Percentiles rank a stretch among this genome's conserved stretches.
Evolutionary conservation across 2,329 filamentous ascomycete genomes (phyloP).

Genomic region (Aspergillus sp.): DNA sequence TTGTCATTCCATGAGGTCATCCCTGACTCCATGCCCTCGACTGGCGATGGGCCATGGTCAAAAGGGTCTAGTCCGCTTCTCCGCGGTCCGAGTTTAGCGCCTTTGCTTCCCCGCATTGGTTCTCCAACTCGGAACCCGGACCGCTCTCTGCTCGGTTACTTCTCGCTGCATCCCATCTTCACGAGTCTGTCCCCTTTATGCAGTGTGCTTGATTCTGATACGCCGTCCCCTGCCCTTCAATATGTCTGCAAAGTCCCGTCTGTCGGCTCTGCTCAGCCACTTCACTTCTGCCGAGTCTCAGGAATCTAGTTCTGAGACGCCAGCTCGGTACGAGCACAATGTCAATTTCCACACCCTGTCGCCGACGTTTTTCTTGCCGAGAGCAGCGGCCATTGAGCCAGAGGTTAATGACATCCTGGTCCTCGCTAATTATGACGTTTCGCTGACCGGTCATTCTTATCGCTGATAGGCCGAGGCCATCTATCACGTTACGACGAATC

Average conservation of each 20-base stretch:
- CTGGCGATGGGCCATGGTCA: too few relatives aligned
- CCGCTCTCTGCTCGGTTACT: not conserved
- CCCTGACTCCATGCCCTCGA: too few relatives aligned
- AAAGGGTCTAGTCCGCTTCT: constrained; percentile 2
- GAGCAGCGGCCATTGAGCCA: constrained; percentile 85
- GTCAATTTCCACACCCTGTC: constrained; percentile 63
- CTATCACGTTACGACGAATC: constrained; percentile 79
- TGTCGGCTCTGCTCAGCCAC: constrained; percentile 31
- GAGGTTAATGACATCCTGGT: constrained; percentile 47
- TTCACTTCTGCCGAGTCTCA: constrained; percentile 25
- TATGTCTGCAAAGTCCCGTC: constrained; percentile 19
- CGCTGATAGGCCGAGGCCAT: constrained; percentile 67
- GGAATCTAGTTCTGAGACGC: constrained; percentile 2
- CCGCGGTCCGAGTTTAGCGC: constrained; percentile 8
- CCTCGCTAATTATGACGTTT: not conserved
- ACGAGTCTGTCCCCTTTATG: not conserved
- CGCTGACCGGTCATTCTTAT: not conserved
- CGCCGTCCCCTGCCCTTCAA: not conserved
- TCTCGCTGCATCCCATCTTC: not conserved
- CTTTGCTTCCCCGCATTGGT: constrained; percentile 11
- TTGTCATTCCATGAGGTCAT: too few relatives aligned
- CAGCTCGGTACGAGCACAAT: constrained; percentile 27
- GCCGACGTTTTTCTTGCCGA: constrained; percentile 81
- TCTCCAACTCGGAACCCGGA: constrained; percentile 4
- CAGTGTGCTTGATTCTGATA: not conserved